phyloP scores from a whole-genome alignment of 108 stramenopile genomes.

The Aurantiochytrium sp. region DNA sequence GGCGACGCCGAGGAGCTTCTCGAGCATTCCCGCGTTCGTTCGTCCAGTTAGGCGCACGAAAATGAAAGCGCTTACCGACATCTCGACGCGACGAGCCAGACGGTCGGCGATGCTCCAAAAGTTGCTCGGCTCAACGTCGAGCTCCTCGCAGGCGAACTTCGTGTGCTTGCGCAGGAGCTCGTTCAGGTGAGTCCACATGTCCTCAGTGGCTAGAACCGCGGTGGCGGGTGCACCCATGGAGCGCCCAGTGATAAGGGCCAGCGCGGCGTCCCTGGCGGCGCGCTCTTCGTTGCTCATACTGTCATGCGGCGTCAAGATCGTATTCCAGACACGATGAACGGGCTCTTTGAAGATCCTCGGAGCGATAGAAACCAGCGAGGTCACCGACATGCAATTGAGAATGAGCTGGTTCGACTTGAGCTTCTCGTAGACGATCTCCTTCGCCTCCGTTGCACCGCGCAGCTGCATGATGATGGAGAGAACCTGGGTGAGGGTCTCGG shows the following conservation, averaged over 20 bases:
- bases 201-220: not conserved
- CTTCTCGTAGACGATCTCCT: conserved; percentile 22
- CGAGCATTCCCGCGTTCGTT: conserved; percentile 5
- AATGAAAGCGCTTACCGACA: not conserved
- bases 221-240: conserved; percentile 2
- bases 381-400: conserved; percentile 33
- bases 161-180: not conserved
- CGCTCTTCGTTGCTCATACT: not conserved
- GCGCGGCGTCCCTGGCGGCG: not conserved
- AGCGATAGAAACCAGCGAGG: conserved; percentile 10
- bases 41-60: conserved; percentile 21
- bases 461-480: conserved; percentile 18
- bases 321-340: not conserved
- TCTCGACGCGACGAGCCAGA: not conserved
- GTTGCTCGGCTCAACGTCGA: conserved; percentile 26
- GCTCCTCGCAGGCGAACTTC: conserved; percentile 11
- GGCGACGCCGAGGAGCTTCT: conserved; percentile 14
- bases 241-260: not conserved
- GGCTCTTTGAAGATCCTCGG: not conserved
- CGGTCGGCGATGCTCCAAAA: conserved; percentile 30
- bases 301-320: conserved; percentile 8
- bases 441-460: not conserved
- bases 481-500: conserved; percentile 6
- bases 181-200: conserved; percentile 12
- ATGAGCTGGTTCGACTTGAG: conserved; percentile 29